Percentiles rank a stretch among this genome's conserved stretches.
Conservation (phyloP, 148 eudicot genomes). For the Polygonum aviculare region DNA sequence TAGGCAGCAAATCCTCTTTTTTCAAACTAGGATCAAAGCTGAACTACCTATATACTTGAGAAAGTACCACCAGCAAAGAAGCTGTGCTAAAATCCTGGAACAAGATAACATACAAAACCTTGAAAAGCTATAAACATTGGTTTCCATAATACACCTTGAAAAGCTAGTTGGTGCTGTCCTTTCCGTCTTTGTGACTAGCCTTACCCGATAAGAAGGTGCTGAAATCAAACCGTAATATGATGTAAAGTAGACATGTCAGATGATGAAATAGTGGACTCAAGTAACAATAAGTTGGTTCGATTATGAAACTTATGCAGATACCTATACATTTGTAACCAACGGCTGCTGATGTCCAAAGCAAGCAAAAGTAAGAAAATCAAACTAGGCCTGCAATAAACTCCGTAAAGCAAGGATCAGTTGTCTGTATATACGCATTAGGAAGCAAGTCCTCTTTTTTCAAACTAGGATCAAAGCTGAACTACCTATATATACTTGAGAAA, state of each 20-base stretch:
- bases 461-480: constrained; percentile 7
- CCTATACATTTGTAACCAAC: constrained; percentile 99
- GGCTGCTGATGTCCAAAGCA: constrained; percentile 91
- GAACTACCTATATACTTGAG: constrained; percentile 81
- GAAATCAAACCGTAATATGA: constrained; percentile 18
- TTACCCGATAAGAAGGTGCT: constrained; percentile 92
- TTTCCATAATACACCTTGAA: too few relatives aligned
- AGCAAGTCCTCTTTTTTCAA: neutral
- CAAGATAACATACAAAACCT: constrained; percentile 3
- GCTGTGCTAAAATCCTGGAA: constrained; percentile 95
- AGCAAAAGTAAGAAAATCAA: constrained; percentile 75
- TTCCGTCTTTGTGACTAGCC: constrained; percentile 89
- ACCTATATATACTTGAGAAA: constrained; percentile 93
- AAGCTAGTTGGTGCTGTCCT: constrained; percentile 86
- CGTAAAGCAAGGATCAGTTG: neutral
- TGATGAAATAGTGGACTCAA: neutral
- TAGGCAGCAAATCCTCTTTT: neutral
- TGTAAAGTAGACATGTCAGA: neutral
- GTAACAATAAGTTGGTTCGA: neutral
- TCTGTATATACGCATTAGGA: neutral
- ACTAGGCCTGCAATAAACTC: constrained; percentile 55
- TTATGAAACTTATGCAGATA: constrained; percentile 6
- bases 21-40: neutral
- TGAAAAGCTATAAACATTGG: too few relatives aligned
- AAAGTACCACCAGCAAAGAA: constrained; percentile 78